Conservation (phyloP, 345 rosid genomes). For the Eucalyptus regnans region DNA sequence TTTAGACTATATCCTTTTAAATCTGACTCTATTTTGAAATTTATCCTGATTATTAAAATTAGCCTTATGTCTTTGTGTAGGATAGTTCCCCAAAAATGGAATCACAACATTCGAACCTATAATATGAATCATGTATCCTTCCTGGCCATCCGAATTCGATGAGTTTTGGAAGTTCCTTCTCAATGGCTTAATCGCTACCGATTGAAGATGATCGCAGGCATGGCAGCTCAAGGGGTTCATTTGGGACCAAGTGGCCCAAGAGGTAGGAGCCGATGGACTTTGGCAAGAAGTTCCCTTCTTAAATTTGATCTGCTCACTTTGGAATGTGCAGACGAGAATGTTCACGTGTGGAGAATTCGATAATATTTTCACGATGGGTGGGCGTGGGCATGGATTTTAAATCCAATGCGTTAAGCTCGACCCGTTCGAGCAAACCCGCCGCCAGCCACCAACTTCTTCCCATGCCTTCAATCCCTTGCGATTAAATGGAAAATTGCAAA, state of each 20-base stretch:
- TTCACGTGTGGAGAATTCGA: neutral
- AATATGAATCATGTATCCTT: neutral
- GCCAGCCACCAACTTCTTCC: neutral
- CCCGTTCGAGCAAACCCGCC: no score
- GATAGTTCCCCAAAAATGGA: neutral
- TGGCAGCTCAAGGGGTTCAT: accelerated
- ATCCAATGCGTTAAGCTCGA: neutral
- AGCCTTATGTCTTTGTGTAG: neutral
- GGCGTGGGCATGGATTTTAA: neutral
- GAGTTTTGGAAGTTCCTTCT: accelerated
- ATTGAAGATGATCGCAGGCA: neutral
- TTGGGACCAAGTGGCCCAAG: neutral
- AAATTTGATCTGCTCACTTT: neutral
- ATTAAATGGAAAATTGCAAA: neutral
- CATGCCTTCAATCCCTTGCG: neutral
- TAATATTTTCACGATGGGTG: neutral
- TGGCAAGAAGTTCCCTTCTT: neutral
- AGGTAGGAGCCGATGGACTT: neutral
- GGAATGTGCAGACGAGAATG: neutral
- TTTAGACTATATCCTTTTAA: no score
- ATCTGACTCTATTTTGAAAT: no score
- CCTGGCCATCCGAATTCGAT: neutral
- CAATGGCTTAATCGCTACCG: neutral
- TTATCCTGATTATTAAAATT: accelerated
- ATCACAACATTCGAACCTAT: neutral